phyloP scores from a whole-genome alignment of 2,329 filamentous ascomycete species.

The Chaetomium sp. region DNA sequence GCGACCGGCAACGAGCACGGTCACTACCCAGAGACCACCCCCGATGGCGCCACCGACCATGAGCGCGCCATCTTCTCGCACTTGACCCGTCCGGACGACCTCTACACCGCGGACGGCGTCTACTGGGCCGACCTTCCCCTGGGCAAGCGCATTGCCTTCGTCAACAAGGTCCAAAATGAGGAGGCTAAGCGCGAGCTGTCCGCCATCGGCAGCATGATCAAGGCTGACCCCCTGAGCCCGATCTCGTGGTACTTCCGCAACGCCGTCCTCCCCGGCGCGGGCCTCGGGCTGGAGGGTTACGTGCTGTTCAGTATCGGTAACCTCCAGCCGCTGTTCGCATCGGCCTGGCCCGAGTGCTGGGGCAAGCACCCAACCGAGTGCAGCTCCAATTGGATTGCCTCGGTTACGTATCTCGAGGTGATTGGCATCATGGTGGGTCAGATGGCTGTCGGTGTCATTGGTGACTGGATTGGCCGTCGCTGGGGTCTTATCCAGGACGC shows the following conservation, averaged over 20 bases:
- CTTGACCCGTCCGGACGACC: conserved; percentile 81
- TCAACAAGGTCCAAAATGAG: conserved; percentile 62
- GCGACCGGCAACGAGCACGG: conserved; percentile 44
- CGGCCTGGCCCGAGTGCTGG: conserved; percentile 77
- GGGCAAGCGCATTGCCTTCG: conserved; percentile 64
- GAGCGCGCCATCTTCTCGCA: conserved; percentile 64
- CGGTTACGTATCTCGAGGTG: conserved; percentile 88
- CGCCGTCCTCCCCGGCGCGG: conserved; percentile 86
- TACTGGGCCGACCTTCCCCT: conserved; percentile 91
- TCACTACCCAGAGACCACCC: conserved; percentile 33
- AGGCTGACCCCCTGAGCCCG: conserved; percentile 77
- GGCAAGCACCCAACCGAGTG: conserved; percentile 54
- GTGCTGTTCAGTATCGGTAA: conserved; percentile 97
- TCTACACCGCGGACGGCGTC: conserved; percentile 70
- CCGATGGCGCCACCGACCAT: conserved; percentile 33
- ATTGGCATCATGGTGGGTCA: conserved; percentile 93
- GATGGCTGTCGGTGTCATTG: conserved; percentile 69
- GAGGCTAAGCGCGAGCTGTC: conserved; percentile 64
- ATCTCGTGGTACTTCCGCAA: conserved; percentile 83
- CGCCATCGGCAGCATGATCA: conserved; percentile 70
- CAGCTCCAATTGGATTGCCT: conserved; percentile 70
- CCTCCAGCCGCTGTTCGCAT: conserved; percentile 71
- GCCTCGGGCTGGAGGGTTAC: conserved; percentile 88
- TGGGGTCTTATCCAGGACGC: conserved; percentile 97
- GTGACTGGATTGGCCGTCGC: conserved; percentile 76